Percentiles rank a stretch among this genome's conserved stretches.
These are phyloP conservation scores for Telopea speciosissima DNA, from an alignment of 177 flowering plant genomes.

Conservation along the genomic window DNA sequence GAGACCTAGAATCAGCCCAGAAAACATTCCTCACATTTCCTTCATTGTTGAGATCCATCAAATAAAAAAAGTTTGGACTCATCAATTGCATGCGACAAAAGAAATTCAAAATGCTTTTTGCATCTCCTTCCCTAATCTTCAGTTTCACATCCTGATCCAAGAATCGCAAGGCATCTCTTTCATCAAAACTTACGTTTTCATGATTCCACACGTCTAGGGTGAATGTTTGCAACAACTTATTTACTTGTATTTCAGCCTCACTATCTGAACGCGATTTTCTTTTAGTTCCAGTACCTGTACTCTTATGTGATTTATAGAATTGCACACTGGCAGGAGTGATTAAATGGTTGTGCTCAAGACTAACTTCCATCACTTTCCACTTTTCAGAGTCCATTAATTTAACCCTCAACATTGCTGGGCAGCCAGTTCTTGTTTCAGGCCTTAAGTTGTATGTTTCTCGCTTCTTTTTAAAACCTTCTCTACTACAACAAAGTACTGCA, in stretches of 20 bases:
- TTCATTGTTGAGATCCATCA: neutral
- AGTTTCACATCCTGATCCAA: neutral
- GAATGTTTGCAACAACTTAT: neutral
- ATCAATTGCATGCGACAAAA: neutral
- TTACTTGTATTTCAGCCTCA: neutral
- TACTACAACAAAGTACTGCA: neutral
- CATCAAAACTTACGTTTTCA: neutral
- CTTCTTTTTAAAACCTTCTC: neutral
- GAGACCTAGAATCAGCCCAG: neutral
- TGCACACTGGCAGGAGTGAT: neutral
- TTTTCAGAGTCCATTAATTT: neutral
- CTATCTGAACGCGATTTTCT: neutral
- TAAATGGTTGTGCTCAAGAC: neutral
- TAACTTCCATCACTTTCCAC: neutral
- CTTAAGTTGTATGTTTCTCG: neutral
- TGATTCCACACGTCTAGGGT: neutral
- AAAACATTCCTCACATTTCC: neutral
- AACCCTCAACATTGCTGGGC: neutral
- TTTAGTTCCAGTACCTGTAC: neutral
- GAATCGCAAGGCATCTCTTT: neutral
- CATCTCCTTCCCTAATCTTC: neutral
- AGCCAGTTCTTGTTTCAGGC: neutral
- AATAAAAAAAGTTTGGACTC: neutral
- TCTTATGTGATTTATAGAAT: neutral
- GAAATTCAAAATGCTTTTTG: neutral